A percentile compares a stretch with the other conserved stretches of the same genome.
Conservation (phyloP, 306 rosid genomes). For the Vigna nakashimae region DNA sequence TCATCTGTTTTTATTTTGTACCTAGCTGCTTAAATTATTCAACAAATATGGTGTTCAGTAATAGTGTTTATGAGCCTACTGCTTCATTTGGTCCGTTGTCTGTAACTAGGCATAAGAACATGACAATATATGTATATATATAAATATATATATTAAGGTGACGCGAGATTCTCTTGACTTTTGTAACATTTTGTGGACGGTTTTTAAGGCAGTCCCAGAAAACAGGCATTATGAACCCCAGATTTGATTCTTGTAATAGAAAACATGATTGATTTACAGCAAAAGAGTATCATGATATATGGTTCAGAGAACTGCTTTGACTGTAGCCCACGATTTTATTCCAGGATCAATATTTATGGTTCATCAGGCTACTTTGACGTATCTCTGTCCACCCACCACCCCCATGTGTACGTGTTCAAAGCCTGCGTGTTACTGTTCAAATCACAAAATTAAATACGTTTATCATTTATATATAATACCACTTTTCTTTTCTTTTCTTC, state of each 20-base stretch:
- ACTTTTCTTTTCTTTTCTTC: slow-evolving; percentile 21
- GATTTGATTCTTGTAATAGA: not conserved
- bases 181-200: slow-evolving; percentile 3
- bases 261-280: slow-evolving; percentile 27
- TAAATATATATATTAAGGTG: not conserved
- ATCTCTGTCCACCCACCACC: slow-evolving; percentile 11
- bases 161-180: slow-evolving; percentile 7
- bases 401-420: slow-evolving; percentile 8
- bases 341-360: slow-evolving; percentile 30
- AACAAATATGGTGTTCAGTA: too few relatives aligned
- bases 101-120: not conserved
- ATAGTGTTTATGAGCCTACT: too few relatives aligned
- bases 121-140: not conserved
- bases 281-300: slow-evolving; percentile 37
- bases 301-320: slow-evolving; percentile 46
- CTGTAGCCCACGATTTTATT: slow-evolving; percentile 36
- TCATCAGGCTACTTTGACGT: slow-evolving; percentile 13
- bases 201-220: not conserved
- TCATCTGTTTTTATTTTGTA: too few relatives aligned
- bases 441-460: not conserved
- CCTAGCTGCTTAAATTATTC: too few relatives aligned
- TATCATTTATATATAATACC: not conserved
- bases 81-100: not conserved
- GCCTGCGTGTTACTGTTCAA: slow-evolving; percentile 1
- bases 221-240: slow-evolving; percentile 9